These are phyloP conservation scores for Fomitopsis serialis DNA, from an alignment of 768 basidiomycete species.

Conservation along the genomic window DNA sequence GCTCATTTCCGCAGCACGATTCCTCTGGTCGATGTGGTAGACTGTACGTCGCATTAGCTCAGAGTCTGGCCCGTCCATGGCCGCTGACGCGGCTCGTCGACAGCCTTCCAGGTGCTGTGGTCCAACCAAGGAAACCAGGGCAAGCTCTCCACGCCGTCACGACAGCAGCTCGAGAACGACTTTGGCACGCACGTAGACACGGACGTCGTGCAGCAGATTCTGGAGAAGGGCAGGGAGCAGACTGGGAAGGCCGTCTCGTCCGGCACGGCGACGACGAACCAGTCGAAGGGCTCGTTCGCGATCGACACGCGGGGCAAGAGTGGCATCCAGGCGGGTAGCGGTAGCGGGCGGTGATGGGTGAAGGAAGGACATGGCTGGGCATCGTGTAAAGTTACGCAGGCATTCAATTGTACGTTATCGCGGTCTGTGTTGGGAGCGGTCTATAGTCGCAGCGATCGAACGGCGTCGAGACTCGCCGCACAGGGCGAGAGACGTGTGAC, in stretches of 20 bases:
- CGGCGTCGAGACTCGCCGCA: no score
- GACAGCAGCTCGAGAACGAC: constrained; percentile 73
- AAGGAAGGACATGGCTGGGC: not conserved
- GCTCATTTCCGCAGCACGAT: constrained; percentile 44
- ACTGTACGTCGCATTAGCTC: constrained; percentile 47
- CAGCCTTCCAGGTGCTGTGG: constrained; percentile 69
- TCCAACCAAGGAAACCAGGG: constrained; percentile 77
- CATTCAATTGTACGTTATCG: not conserved
- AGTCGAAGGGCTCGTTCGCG: constrained; percentile 28
- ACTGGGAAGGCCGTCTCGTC: constrained; percentile 40
- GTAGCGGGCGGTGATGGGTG: not conserved
- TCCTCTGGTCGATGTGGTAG: constrained; percentile 72
- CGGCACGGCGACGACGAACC: constrained; percentile 15
- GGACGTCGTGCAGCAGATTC: constrained; percentile 54
- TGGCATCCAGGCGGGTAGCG: constrained; percentile 25
- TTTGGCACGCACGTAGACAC: constrained; percentile 64
- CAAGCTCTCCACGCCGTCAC: constrained; percentile 66
- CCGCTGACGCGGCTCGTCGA: not conserved
- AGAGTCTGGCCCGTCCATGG: not conserved
- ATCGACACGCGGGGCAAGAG: constrained; percentile 37
- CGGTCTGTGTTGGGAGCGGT: not conserved
- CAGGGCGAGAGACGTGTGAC: not conserved
- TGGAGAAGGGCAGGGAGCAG: constrained; percentile 61
- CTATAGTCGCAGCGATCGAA: no score
- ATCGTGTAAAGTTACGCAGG: not conserved